phyloP scores from a whole-genome alignment of 257 asterid genomes.

The Przewalskia tangutica region DNA sequence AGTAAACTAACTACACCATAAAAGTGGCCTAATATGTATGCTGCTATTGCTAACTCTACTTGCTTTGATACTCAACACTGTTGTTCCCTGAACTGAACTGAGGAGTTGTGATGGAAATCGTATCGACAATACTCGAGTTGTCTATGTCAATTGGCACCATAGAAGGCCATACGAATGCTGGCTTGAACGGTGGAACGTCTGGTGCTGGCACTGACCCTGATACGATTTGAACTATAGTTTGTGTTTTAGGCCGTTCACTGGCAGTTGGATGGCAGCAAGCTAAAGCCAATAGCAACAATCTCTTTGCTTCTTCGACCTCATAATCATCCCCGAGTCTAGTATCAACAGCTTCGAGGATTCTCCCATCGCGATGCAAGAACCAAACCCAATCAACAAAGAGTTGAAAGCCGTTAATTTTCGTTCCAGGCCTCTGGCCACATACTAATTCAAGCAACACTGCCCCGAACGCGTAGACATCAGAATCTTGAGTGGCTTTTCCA shows the following conservation, averaged over 20 bases:
- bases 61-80: constrained; percentile 40
- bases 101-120: constrained; percentile 25
- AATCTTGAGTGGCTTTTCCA: constrained; percentile 29
- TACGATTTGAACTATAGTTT: constrained; percentile 21
- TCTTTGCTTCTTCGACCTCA: constrained; percentile 25
- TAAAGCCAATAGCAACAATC: constrained; percentile 27
- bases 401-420: constrained; percentile 14
- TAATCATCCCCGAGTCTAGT: constrained; percentile 18
- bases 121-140: constrained; percentile 10
- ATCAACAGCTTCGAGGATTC: constrained; percentile 22
- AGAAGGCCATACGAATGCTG: constrained; percentile 38
- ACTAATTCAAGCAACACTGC: constrained; percentile 26
- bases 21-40: background rate
- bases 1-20: background rate
- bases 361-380: constrained; percentile 21
- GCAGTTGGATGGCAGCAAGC: constrained; percentile 42
- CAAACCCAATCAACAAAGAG: constrained; percentile 32
- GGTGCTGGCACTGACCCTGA: constrained; percentile 18
- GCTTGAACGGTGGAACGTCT: constrained; percentile 28
- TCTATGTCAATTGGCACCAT: constrained; percentile 5
- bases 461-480: constrained; percentile 35
- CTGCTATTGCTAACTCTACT: constrained; percentile 20
- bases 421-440: constrained; percentile 22
- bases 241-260: constrained; percentile 26
- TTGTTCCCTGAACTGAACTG: constrained; percentile 36